A percentile compares a stretch with the other conserved stretches of the same genome.
Evolutionary conservation across 1,139 yeast species (phyloP).

Genomic region (Zygosaccharomyces pseudobailii): DNA sequence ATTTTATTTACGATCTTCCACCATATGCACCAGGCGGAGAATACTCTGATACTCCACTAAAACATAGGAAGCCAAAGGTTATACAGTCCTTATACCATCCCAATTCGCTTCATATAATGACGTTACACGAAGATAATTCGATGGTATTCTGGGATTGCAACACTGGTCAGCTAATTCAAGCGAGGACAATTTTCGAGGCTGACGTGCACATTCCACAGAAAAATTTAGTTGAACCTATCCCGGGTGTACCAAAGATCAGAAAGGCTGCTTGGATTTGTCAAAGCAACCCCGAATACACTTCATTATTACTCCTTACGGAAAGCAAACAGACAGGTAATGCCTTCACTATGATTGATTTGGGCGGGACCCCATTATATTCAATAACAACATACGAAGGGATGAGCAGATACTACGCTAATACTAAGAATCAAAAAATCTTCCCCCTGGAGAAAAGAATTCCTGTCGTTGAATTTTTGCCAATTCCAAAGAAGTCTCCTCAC

Average conservation of each 20-base stretch:
- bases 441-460: conserved; percentile 46
- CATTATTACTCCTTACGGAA: conserved; percentile 69
- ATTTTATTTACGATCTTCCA: conserved; percentile 56
- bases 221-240: conserved; percentile 11
- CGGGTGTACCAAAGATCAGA: conserved; percentile 20
- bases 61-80: conserved; percentile 45
- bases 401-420: conserved; percentile 68
- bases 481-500: conserved; percentile 57
- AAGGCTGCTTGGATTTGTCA: conserved; percentile 66
- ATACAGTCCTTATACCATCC: conserved; percentile 81
- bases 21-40: conserved; percentile 64
- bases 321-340: conserved; percentile 47
- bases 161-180: conserved; percentile 66
- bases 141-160: conserved; percentile 89
- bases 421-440: conserved; percentile 51
- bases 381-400: conserved; percentile 79
- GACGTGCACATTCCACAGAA: conserved; percentile 54
- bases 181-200: conserved; percentile 65
- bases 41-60: conserved; percentile 16
- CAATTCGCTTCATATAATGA: conserved; percentile 77
- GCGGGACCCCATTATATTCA: conserved; percentile 72
- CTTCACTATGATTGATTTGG: conserved; percentile 67
- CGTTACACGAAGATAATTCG: conserved; percentile 77
- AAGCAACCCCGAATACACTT: conserved; percentile 75
- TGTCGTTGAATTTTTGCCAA: conserved; percentile 45